These are phyloP conservation scores for Erythrophleum fordii DNA, from an alignment of 306 rosid genomes.

Conservation along the genomic window DNA sequence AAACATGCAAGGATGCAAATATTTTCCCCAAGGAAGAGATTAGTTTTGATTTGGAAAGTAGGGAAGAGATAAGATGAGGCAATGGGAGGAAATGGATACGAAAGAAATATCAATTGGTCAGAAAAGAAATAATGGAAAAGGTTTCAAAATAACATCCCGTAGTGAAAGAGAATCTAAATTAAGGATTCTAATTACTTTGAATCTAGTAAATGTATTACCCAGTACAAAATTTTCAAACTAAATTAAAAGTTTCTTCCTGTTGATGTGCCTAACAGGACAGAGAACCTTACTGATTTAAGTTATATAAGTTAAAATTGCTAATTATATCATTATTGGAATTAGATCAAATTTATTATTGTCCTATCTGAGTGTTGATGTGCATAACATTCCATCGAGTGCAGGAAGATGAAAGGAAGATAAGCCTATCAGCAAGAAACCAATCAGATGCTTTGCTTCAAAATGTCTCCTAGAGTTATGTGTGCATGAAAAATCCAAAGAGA, in stretches of 20 bases:
- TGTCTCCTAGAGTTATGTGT: background rate
- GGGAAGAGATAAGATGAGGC: conserved; percentile 34
- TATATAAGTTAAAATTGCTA: background rate
- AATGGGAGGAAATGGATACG: conserved; percentile 12
- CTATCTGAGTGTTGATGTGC: background rate
- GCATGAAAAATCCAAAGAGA: conserved; percentile 4
- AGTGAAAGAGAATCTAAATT: conserved; percentile 5
- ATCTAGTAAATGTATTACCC: conserved; percentile 18
- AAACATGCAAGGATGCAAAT: conserved; percentile 34
- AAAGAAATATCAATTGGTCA: background rate
- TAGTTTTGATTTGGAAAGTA: conserved; percentile 1
- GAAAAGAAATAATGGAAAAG: background rate
- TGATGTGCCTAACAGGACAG: background rate
- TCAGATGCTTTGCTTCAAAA: background rate
- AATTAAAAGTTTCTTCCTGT: background rate
- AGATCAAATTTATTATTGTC: background rate
- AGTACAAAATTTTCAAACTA: background rate
- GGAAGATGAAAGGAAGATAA: background rate
- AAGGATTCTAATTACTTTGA: conserved; percentile 26
- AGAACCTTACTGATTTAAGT: background rate
- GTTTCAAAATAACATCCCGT: background rate
- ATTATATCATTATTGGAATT: background rate
- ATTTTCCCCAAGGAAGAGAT: conserved; percentile 26
- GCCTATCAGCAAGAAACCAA: background rate
- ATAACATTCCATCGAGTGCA: background rate